phyloP scores from a whole-genome alignment of 2,329 filamentous ascomycete genomes.

The Trichoderma sp. region DNA sequence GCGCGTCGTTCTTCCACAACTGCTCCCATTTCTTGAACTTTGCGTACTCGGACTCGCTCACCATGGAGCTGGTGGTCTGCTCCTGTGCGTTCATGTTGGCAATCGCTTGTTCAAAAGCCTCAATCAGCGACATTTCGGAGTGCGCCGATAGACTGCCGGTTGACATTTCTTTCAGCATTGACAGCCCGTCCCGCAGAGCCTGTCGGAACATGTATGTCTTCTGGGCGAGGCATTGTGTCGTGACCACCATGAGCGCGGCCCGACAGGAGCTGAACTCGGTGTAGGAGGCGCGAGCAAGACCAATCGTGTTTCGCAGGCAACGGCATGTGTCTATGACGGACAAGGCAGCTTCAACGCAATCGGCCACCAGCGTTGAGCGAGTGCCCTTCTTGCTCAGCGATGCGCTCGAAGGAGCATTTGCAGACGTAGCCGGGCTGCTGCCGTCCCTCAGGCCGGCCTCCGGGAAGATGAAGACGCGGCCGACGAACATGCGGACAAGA shows the following conservation, averaged over 20 bases:
- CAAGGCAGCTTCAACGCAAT: slow-evolving; percentile 56
- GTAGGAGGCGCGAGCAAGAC: slow-evolving; percentile 57
- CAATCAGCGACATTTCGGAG: slow-evolving; percentile 56
- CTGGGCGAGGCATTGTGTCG: slow-evolving; percentile 44
- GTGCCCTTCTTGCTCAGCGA: slow-evolving; percentile 39
- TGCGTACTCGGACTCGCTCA: slow-evolving; percentile 52
- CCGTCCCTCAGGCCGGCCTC: slow-evolving; percentile 37
- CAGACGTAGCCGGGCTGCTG: slow-evolving; percentile 37
- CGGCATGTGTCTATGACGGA: slow-evolving; percentile 55
- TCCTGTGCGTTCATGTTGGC: slow-evolving; percentile 49
- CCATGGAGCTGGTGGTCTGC: slow-evolving; percentile 37
- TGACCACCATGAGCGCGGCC: slow-evolving; percentile 54
- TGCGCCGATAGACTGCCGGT: slow-evolving; percentile 55
- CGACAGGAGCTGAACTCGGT: slow-evolving; percentile 60
- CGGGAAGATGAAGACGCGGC: slow-evolving; percentile 55
- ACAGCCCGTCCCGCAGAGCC: slow-evolving; percentile 52
- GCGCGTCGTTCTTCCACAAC: slow-evolving; percentile 47
- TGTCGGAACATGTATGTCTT: slow-evolving; percentile 47
- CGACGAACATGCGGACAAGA: slow-evolving; percentile 56
- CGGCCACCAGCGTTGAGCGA: slow-evolving; percentile 48
- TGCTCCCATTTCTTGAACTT: slow-evolving; percentile 56
- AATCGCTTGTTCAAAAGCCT: slow-evolving; percentile 54
- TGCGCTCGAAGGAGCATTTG: slow-evolving; percentile 36
- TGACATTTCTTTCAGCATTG: slow-evolving; percentile 56
- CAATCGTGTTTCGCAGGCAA: slow-evolving; percentile 52